These are phyloP conservation scores for Tylopilus sp. DNA, from an alignment of 1,284 basidiomycete species.

Conservation along the genomic window DNA sequence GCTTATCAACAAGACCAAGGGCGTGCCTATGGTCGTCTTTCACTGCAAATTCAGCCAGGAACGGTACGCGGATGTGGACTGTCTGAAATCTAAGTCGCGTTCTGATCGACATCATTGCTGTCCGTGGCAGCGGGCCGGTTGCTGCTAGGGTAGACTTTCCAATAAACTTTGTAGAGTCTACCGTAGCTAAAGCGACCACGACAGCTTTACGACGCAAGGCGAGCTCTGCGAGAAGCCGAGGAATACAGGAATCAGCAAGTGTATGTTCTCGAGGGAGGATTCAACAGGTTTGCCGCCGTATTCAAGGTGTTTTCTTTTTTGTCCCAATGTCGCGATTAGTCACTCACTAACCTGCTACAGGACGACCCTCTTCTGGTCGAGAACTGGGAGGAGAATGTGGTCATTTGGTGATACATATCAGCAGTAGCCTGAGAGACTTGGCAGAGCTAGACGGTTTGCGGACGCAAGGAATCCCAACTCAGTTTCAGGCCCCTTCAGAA, in stretches of 20 bases:
- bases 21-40: slow-evolving; percentile 61
- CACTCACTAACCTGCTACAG: slow-evolving; percentile 32
- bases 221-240: slow-evolving; percentile 38
- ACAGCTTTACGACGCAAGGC: slow-evolving; percentile 64
- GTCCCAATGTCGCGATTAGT: not conserved
- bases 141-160: slow-evolving; percentile 53
- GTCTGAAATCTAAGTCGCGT: not conserved
- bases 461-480: not conserved
- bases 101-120: slow-evolving; percentile 1
- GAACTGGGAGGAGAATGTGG: slow-evolving; percentile 56
- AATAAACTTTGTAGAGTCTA: slow-evolving; percentile 12
- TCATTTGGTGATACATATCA: slow-evolving; percentile 23
- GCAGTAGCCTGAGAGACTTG: not conserved
- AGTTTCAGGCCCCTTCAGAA: slow-evolving; percentile 7
- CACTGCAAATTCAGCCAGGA: slow-evolving; percentile 73
- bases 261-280: slow-evolving; percentile 63
- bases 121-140: slow-evolving; percentile 56
- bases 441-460: not conserved
- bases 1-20: slow-evolving; percentile 57
- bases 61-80: slow-evolving; percentile 45
- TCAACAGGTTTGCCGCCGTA: slow-evolving; percentile 60
- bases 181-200: not conserved
- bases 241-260: slow-evolving; percentile 48
- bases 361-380: slow-evolving; percentile 67
- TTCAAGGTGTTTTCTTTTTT: slow-evolving; percentile 47